Percentiles rank a stretch among this genome's conserved stretches.
Evolutionary conservation across 2,329 filamentous ascomycete genomes (phyloP).

Genomic region (Apiospora rasikravindrae): DNA sequence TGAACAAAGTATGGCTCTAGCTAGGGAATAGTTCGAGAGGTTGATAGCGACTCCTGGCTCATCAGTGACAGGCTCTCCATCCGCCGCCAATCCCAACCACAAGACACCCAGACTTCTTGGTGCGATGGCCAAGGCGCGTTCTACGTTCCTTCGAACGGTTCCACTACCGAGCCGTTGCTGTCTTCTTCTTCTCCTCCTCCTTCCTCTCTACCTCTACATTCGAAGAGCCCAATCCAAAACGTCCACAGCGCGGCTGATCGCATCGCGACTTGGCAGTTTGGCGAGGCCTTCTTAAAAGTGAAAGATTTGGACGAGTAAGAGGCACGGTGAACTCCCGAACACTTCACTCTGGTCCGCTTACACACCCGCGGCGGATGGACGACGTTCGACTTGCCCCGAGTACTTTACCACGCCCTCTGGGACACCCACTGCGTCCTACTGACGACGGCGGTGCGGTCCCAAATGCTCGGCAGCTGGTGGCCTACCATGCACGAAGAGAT

Average conservation of each 20-base stretch:
- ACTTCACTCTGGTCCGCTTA: background rate
- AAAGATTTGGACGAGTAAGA: background rate
- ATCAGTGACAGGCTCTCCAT: background rate
- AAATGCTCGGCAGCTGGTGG: background rate
- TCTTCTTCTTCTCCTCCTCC: no score
- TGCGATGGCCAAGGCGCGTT: background rate
- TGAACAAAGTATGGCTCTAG: no score
- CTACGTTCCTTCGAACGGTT: background rate
- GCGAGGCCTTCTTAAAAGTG: background rate
- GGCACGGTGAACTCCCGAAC: background rate
- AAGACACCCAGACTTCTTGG: background rate
- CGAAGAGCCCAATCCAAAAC: background rate
- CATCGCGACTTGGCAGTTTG: background rate
- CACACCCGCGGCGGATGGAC: background rate
- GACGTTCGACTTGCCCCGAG: background rate
- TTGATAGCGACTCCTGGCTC: background rate
- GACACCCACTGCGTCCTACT: background rate
- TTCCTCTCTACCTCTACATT: background rate
- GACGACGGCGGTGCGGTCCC: background rate
- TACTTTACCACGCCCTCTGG: background rate
- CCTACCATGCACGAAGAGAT: background rate
- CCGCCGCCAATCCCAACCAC: background rate
- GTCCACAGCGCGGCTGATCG: background rate
- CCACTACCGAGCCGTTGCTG: no score
- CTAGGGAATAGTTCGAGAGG: background rate